Evolutionary conservation across 2,329 filamentous ascomycete species (phyloP), one percentile per base, ranked within the genome.

Genomic region (Botrytis pseudocinerea): DNA sequence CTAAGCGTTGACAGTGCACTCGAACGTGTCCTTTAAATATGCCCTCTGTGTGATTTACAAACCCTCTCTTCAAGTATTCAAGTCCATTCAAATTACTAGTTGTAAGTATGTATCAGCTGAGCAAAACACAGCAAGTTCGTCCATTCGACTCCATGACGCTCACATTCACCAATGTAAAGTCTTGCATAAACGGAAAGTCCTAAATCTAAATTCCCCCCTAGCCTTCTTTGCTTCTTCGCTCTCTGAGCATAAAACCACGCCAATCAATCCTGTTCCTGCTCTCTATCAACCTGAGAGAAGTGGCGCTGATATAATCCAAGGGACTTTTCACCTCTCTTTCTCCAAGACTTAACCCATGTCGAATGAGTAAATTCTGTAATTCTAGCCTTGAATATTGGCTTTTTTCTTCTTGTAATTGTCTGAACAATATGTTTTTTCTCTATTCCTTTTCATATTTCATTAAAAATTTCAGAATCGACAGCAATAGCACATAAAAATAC

Each of bases 271-370:
- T 2, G 6, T 61, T 38, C 59, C 20, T 25, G 2, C 12, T 12
- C 12, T 38, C 6, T 25, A 32, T 12, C 1, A 40, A 40, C 5
- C 14, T 1, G 20, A 61, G 2, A 7, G 2, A 38, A 3, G 0
- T 8, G 22, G 22, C 6, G 1, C 3, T 3, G 35, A n/a, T 25
- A 40, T 2, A 1, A 40, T 18, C 22, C 1, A 62, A n/a, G 22
- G 32, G n/a, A 16, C 22, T 62, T 35, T 22, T n/a, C 25, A 7
- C 35, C 12, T 18, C 60, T 42, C 12, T 25, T 10, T 14, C 40
- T 12, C 22, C 12, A 35, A 16, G 3, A 25, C 22, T 8, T 4
- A n/a, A 25, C 14, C 18, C 10, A 40, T n/a, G 22, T 42, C 25
- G 14, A 42, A n/a, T 2, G 6, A 62, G 22, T 6, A 40, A 1